These are phyloP conservation scores for Zygoascus ofunaensis DNA, from an alignment of 805 yeast species.

Conservation along the genomic window DNA sequence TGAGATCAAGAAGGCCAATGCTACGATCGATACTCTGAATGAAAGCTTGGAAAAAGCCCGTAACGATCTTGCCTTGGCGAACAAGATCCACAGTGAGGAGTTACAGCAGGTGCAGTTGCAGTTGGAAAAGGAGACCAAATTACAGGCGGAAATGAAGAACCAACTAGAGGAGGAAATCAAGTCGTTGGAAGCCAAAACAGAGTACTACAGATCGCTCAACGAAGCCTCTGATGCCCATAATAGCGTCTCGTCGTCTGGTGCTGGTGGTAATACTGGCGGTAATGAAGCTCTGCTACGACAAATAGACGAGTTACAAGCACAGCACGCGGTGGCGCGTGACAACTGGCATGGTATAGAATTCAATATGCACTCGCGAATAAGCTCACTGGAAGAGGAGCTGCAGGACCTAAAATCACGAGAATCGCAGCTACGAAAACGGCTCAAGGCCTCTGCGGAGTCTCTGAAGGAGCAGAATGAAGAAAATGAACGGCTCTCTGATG, in stretches of 20 bases:
- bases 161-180: conserved; percentile 21
- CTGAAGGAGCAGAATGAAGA: conserved; percentile 9
- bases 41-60: conserved; percentile 28
- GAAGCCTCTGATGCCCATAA: conserved; percentile 35
- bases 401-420: conserved; percentile 16
- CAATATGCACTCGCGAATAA: conserved; percentile 42
- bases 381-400: conserved; percentile 21
- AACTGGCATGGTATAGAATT: conserved; percentile 80
- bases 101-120: conserved; percentile 18
- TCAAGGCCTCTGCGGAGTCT: conserved; percentile 12
- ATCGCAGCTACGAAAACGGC: conserved; percentile 10
- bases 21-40: conserved; percentile 19
- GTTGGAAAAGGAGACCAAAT: conserved; percentile 26
- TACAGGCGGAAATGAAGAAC: conserved; percentile 21
- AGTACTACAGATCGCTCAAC: conserved; percentile 50
- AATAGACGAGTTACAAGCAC: conserved; percentile 53
- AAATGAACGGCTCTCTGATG: conserved; percentile 12
- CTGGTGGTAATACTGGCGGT: conserved; percentile 19
- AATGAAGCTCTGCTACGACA: conserved; percentile 29
- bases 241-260: conserved; percentile 23
- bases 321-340: conserved; percentile 65
- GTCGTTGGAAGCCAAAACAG: conserved; percentile 62
- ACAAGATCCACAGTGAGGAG: conserved; percentile 25
- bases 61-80: conserved; percentile 20
- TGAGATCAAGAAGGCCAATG: conserved; percentile 22